Conservation (phyloP, 495 filamentous ascomycete species). For the Trypethelium eluteriae region DNA sequence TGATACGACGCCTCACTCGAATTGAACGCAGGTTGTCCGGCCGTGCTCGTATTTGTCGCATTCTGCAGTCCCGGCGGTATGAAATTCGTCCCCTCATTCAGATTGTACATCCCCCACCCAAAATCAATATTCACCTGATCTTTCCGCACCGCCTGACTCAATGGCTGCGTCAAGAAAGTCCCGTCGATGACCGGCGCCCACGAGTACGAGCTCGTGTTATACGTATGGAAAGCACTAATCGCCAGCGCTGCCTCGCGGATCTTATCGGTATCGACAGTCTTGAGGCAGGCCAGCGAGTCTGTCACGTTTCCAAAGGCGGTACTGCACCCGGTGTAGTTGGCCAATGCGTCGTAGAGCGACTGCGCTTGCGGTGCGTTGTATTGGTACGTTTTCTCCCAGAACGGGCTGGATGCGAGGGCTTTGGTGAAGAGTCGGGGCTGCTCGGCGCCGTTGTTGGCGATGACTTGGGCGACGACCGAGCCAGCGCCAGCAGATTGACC, state of each 20-base stretch:
- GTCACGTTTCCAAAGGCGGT: constrained; percentile 11
- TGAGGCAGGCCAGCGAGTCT: constrained; percentile 45
- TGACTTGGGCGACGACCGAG: constrained; percentile 48
- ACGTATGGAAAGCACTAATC: constrained; percentile 43
- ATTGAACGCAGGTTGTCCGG: constrained; percentile 37
- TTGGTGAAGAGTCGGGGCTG: constrained; percentile 35
- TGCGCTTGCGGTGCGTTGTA: constrained; percentile 46
- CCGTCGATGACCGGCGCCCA: constrained; percentile 56
- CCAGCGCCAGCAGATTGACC: constrained; percentile 47
- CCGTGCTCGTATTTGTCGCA: constrained; percentile 22
- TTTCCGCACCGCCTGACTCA: constrained; percentile 39
- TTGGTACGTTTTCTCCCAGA: constrained; percentile 53
- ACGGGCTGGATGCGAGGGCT: constrained; percentile 53
- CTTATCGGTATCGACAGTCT: constrained; percentile 42
- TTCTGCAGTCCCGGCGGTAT: constrained; percentile 43
- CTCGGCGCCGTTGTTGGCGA: constrained; percentile 40
- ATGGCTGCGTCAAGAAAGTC: constrained; percentile 42
- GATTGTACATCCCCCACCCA: constrained; percentile 51
- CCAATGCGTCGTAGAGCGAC: constrained; percentile 42
- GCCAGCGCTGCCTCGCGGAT: constrained; percentile 43
- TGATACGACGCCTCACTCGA: constrained; percentile 41
- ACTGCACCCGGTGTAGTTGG: constrained; percentile 42
- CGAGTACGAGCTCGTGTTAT: constrained; percentile 47
- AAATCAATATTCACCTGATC: constrained; percentile 41
- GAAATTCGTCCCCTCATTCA: constrained; percentile 55